Evolutionary conservation across 805 yeast species (phyloP), one percentile per base, ranked within the genome.

Genomic region (Pichia nanzhaoensis): DNA sequence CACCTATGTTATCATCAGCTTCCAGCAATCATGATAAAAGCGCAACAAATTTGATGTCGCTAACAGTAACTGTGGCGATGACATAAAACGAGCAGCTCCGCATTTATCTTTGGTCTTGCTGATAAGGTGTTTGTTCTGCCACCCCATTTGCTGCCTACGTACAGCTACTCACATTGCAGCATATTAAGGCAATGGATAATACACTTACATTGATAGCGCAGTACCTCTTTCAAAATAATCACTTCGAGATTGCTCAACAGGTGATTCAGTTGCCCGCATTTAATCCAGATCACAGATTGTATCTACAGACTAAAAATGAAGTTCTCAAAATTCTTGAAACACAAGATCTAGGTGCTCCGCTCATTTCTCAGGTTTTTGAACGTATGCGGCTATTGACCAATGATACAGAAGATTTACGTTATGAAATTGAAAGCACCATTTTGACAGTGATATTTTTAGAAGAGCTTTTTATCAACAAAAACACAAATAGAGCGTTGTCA

Each of bases 131-230:
- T 17, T 33, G 8, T 24, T 24, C 10, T 24, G 7, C 30, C 7
- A 24, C 12, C 30, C 30, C 12, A 8, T 24, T 24, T 12, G 7
- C 7, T 24, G 7, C 12, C 10, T 8, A 12, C 30, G 12, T 24
- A 24, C 10, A 12, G 30, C 12, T 24, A 24, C 30, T 8, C 30
- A 24, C 30, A 24, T 7, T 8, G 12, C 14, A 30, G 33, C 6
- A 13, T 13, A 30, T 13, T 14, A 30, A 8, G 12, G 9, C 36
- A 30, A 39, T 31, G 37, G 41, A 39, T 21, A 32, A 46, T 28
- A 41, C 39, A 13, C 31, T 46, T 5, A 37, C 45, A 5, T 13
- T 40, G 5, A 46, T 46, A 28, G 48, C 48, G 14, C 45, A 46
- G 12, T 46, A 46, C 17, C n/a, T 46, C 0, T 46, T 31, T 21